Base-by-base conservation (phyloP, 2,329 filamentous ascomycete species). In the Diaporthe batatas region DNA sequence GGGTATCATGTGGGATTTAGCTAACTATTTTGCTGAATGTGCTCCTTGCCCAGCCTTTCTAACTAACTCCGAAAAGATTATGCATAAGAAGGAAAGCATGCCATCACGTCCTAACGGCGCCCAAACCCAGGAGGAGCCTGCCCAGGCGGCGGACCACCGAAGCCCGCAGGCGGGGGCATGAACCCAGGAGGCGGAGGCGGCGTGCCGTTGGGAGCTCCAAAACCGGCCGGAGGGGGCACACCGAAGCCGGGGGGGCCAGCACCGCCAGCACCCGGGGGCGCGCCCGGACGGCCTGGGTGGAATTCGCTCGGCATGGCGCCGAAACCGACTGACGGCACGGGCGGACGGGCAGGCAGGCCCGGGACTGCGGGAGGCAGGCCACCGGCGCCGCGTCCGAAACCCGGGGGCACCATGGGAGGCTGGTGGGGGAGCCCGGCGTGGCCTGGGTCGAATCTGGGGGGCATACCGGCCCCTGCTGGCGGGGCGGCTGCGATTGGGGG, bases 341-440 rank as follows among this genome's bases (percentile, higher is more conserved):
- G 86, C 3, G 86, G 87, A 21, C 87, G 82, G 0, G 86, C 85
- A 0, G 87, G 87, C 4, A 89, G 80, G 1, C 87, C 87, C 0
- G 86, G 84, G 0, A 87, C 86, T 0, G 86, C 83, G 11, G 86
- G 84, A 0, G 86, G 86, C 2, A 88, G 83, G 65, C 79, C 75
- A n/a, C 78, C 78, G 18, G 80, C 79, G 39, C 77, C 76, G 12
- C 80, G 79, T 23, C 74, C 71, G 54, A 75, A 73, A 4, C 75
- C 73, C 16, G 68, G 65, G 8, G 74, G 75, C 14, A 73, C 53
- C 67, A 73, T 72, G 0, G 74, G 68, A 1, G 75, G 74, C 16
- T 72, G 73, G n/a, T 72, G 57, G 3, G 47, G 49, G 8, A 59
- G 64, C 29, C 53, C 55, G 10, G n/a, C 70, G 25, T 71, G 73